These are phyloP conservation scores for Rhynchospora tenuis DNA, from an alignment of 176 grass and related monocot genomes.

Conservation along the genomic window DNA sequence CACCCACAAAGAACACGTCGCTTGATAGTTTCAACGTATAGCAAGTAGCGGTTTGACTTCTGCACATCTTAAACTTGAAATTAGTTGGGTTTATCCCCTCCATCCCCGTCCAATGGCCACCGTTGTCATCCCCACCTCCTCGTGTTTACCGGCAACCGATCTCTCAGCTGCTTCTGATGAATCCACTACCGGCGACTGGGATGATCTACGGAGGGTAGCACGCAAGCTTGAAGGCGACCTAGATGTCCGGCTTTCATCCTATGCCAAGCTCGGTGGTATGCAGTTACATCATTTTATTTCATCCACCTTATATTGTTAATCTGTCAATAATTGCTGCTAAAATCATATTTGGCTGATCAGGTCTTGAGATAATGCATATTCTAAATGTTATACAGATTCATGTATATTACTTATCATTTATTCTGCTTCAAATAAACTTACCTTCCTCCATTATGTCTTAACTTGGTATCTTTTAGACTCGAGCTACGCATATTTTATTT, in stretches of 20 bases:
- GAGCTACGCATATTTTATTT: neutral
- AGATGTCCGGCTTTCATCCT: conserved; percentile 41
- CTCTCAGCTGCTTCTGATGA: neutral
- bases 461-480: neutral
- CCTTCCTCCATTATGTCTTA: neutral
- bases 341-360: no score
- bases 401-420: no score
- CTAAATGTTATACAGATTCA: neutral
- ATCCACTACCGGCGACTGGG: conserved; percentile 14
- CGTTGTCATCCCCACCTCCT: neutral
- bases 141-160: neutral
- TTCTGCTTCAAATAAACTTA: neutral
- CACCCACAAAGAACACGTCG: conserved; percentile 13
- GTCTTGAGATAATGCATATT: no score
- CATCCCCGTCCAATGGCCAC: neutral
- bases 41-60: neutral
- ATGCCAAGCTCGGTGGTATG: conserved; percentile 30
- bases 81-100: neutral
- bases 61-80: neutral
- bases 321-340: no score
- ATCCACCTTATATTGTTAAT: no score
- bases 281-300: neutral
- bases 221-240: conserved; percentile 39
- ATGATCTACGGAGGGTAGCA: conserved; percentile 27
- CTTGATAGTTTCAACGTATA: neutral